A percentile compares a stretch with the other conserved stretches of the same genome.
These are phyloP conservation scores for Magnaporthales sp. DNA, from an alignment of 2,329 filamentous ascomycete genomes.

Conservation along the genomic window DNA sequence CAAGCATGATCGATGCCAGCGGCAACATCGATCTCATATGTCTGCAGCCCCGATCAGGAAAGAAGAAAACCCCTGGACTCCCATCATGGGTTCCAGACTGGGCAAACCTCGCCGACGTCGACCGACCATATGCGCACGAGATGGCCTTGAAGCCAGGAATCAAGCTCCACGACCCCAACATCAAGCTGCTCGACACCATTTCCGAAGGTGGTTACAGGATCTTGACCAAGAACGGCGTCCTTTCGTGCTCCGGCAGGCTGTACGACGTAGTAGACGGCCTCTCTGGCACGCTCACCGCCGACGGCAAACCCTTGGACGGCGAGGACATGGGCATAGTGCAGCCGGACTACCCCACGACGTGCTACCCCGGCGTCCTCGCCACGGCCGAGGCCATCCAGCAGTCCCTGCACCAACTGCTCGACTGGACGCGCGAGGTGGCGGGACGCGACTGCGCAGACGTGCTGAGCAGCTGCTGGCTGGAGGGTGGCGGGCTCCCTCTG, in stretches of 20 bases:
- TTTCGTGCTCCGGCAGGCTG: neutral
- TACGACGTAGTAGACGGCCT: slow-evolving; percentile 1
- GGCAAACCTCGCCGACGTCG: slow-evolving; percentile 3
- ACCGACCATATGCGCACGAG: neutral
- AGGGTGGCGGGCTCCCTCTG: neutral
- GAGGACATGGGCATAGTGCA: neutral
- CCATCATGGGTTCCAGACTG: slow-evolving; percentile 12
- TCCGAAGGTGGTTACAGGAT: neutral
- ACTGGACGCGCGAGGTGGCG: neutral
- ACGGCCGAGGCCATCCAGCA: slow-evolving; percentile 3
- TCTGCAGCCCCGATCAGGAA: slow-evolving; percentile 9
- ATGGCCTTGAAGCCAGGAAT: neutral
- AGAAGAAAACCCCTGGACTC: slow-evolving; percentile 9
- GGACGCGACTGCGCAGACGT: slow-evolving; percentile 1
- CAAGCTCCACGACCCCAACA: neutral
- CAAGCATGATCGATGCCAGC: slow-evolving; percentile 7
- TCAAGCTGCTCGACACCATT: neutral
- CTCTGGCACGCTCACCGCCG: neutral
- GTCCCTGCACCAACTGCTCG: neutral
- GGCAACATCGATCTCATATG: slow-evolving; percentile 9
- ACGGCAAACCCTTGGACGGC: neutral
- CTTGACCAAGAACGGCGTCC: neutral
- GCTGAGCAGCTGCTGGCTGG: slow-evolving; percentile 1
- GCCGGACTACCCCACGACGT: neutral
- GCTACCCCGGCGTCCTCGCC: neutral